Percentiles rank a stretch among this genome's conserved stretches.
phyloP scores from a whole-genome alignment of 495 filamentous ascomycete species.

The Penicillium goetzii region DNA sequence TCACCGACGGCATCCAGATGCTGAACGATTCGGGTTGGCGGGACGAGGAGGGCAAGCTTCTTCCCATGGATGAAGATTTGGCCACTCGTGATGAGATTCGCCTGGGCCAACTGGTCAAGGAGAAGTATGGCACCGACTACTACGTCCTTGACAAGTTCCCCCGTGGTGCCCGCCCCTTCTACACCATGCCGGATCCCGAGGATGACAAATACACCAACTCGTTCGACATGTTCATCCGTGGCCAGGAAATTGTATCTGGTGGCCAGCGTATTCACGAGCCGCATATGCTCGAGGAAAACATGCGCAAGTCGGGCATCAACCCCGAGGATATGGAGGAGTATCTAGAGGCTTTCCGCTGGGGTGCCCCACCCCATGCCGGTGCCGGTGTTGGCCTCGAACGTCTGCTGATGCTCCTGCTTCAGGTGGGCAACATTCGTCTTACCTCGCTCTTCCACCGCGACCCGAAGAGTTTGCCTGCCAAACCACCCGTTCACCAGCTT shows the following conservation, averaged over 20 bases:
- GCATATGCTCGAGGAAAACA: conserved; percentile 70
- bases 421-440: conserved; percentile 85
- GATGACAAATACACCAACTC: conserved; percentile 80
- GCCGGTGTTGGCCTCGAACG: conserved; percentile 90
- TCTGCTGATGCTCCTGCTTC: conserved; percentile 79
- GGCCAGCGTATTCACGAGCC: conserved; percentile 91
- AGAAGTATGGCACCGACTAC: conserved; percentile 87
- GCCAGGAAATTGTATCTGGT: conserved; percentile 89
- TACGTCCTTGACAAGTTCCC: conserved; percentile 97
- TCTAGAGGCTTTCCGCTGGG: conserved; percentile 84
- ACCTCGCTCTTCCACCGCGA: conserved; percentile 85
- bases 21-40: conserved; percentile 81
- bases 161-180: conserved; percentile 80
- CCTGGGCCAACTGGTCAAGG: conserved; percentile 78
- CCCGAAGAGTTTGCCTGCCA: conserved; percentile 74
- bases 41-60: conserved; percentile 70
- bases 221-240: conserved; percentile 93
- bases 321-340: conserved; percentile 83
- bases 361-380: conserved; percentile 86
- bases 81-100: conserved; percentile 86
- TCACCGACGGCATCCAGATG: conserved; percentile 76
- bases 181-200: conserved; percentile 85
- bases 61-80: conserved; percentile 75
- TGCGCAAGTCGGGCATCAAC: conserved; percentile 75
- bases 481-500: conserved; percentile 53